Conservation (phyloP, 148 eudicot genomes). For the Vaccinium darrowii region DNA sequence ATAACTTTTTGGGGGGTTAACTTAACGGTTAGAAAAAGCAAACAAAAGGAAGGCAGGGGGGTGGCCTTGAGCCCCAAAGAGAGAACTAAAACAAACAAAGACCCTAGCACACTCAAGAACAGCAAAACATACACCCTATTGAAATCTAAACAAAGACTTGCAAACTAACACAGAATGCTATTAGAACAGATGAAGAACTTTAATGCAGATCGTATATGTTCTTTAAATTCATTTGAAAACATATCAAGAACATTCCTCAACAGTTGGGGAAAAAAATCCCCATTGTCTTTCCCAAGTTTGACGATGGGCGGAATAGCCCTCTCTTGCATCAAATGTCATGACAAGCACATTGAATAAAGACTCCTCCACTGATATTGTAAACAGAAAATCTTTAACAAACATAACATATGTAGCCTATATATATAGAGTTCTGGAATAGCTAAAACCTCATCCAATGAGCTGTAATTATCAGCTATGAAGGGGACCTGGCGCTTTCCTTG, state of each 20-base stretch:
- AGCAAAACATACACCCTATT: neutral
- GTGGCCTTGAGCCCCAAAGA: neutral
- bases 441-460: conserved; percentile 69
- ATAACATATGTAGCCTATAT: neutral
- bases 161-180: neutral
- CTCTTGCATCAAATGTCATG: neutral
- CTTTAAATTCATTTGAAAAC: neutral
- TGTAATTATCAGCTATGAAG: conserved; percentile 72
- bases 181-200: neutral
- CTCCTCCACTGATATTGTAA: neutral
- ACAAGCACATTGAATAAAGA: conserved; percentile 9
- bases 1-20: too few species aligned
- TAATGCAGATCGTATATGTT: neutral
- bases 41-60: too few species aligned
- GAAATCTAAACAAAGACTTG: neutral
- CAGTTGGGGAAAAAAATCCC: neutral
- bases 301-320: neutral
- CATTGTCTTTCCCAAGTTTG: neutral
- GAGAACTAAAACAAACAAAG: neutral
- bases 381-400: neutral
- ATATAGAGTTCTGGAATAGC: neutral
- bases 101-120: neutral
- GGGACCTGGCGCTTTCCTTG: conserved; percentile 35
- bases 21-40: too few species aligned
- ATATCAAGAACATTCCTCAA: neutral